Evolutionary conservation across 208 protist species (phyloP).

Genomic region (Trypanosoma scelopori): DNA sequence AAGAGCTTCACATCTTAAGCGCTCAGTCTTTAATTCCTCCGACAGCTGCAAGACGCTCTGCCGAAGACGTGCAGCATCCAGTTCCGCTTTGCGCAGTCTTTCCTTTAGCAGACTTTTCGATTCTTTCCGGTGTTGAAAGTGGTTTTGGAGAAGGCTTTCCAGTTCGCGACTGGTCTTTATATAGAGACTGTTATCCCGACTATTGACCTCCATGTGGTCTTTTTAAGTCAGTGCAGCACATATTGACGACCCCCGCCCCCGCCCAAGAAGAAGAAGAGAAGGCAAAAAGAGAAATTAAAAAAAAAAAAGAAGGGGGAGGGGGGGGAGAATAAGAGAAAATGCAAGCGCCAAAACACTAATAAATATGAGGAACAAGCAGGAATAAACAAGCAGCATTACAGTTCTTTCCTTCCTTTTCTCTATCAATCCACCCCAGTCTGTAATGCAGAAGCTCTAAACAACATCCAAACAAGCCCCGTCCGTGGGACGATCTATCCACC

Average conservation of each 20-base stretch:
- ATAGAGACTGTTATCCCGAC: constrained; percentile 24
- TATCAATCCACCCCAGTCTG: too few relatives aligned
- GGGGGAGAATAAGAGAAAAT: too few relatives aligned
- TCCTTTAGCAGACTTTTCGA: constrained; percentile 28
- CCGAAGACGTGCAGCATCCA: constrained; percentile 11
- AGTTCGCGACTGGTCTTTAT: constrained; percentile 33
- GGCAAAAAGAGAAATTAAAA: constrained; percentile 10
- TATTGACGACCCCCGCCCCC: too few relatives aligned
- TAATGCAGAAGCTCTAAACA: too few relatives aligned
- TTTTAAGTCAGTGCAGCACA: background rate
- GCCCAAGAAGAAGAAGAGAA: too few relatives aligned
- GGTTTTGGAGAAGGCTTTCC: constrained; percentile 31
- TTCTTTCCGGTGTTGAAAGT: constrained; percentile 32
- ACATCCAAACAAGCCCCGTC: too few relatives aligned
- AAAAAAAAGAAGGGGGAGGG: constrained; percentile 3
- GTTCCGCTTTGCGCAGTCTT: constrained; percentile 13
- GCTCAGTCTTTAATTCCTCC: constrained; percentile 15
- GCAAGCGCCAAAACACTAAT: constrained; percentile 11
- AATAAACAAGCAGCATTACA: constrained; percentile 4
- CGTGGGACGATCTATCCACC: too few relatives aligned
- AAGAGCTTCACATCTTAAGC: constrained; percentile 17
- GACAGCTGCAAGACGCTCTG: constrained; percentile 20
- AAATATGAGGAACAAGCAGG: constrained; percentile 23
- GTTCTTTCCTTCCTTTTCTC: too few relatives aligned
- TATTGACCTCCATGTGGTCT: constrained; percentile 1